phyloP scores from a whole-genome alignment of 2,329 filamentous ascomycete species.

The Ascochyta koolunga region DNA sequence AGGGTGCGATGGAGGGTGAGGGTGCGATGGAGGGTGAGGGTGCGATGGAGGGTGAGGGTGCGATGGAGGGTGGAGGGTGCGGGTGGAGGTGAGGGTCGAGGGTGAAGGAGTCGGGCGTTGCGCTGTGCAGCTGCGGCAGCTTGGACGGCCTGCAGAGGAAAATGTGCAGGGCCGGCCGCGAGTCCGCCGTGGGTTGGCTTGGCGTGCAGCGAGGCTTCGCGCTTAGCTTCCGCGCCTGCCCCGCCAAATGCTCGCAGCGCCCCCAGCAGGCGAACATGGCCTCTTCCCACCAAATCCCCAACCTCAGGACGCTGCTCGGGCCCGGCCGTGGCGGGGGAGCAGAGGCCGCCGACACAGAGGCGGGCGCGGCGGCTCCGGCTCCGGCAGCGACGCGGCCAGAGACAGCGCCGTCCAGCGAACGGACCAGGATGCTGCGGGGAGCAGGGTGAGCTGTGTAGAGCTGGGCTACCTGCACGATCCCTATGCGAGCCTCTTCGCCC shows the following conservation, averaged over 20 bases:
- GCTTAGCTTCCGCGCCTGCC: constrained; percentile 30
- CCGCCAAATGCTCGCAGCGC: constrained; percentile 32
- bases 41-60: too few species aligned
- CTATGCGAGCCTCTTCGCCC: constrained; percentile 75
- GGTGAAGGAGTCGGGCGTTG: constrained; percentile 7
- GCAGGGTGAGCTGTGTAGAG: constrained; percentile 84
- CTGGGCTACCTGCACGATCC: constrained; percentile 83
- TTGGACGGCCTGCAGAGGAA: constrained; percentile 33
- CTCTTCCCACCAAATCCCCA: constrained; percentile 73
- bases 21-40: too few species aligned
- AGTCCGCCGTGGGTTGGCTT: constrained; percentile 17
- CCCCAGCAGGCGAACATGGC: constrained; percentile 61
- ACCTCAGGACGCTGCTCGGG: constrained; percentile 68
- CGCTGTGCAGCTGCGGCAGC: constrained; percentile 3
- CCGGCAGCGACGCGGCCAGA: constrained; percentile 54
- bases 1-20: too few species aligned
- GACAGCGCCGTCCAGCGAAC: constrained; percentile 85
- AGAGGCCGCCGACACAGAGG: constrained; percentile 55
- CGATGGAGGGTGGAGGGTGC: too few species aligned
- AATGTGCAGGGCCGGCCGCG: constrained; percentile 29
- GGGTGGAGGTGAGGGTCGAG: constrained; percentile 1
- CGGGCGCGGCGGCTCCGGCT: constrained; percentile 21
- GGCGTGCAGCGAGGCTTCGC: constrained; percentile 14
- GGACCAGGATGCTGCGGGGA: constrained; percentile 88
- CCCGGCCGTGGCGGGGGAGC: constrained; percentile 54